phyloP scores from a whole-genome alignment of 2,329 filamentous ascomycete species.

The Cytospora schulzeri region DNA sequence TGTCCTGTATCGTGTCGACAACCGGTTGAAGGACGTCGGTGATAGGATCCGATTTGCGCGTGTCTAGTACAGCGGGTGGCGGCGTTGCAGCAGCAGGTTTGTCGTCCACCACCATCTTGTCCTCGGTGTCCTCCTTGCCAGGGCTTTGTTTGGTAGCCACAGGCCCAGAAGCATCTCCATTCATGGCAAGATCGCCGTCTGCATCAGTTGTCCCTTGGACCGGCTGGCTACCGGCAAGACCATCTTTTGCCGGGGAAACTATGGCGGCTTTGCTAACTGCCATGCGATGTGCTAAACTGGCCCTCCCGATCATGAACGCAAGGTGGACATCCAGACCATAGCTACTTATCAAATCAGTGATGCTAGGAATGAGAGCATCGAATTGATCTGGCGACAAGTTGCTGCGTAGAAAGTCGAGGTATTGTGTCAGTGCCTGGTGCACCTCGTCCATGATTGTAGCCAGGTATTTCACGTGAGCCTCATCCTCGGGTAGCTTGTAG shows the following conservation, averaged over 20 bases:
- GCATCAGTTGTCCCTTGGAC: constrained; percentile 42
- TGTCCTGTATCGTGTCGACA: constrained; percentile 66
- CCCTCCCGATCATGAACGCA: constrained; percentile 81
- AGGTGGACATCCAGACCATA: constrained; percentile 79
- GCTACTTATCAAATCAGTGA: constrained; percentile 72
- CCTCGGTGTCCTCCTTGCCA: constrained; percentile 32
- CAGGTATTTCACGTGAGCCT: constrained; percentile 84
- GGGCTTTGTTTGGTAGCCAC: constrained; percentile 8
- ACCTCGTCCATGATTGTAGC: constrained; percentile 89
- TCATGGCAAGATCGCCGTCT: constrained; percentile 58
- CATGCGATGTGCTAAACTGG: constrained; percentile 71
- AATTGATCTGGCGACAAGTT: constrained; percentile 78
- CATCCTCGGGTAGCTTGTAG: constrained; percentile 69
- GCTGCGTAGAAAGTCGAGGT: constrained; percentile 82
- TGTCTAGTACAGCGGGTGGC: constrained; percentile 33
- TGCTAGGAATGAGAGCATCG: constrained; percentile 73
- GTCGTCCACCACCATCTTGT: constrained; percentile 37
- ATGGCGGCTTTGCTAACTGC: constrained; percentile 25
- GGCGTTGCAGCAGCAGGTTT: constrained; percentile 32
- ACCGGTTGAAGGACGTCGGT: constrained; percentile 75
- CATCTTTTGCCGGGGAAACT: constrained; percentile 34
- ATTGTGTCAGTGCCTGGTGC: constrained; percentile 82
- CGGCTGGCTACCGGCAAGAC: constrained; percentile 35
- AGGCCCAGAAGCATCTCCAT: constrained; percentile 30
- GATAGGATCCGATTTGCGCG: constrained; percentile 51